Evolutionary conservation across 257 asterid species (phyloP), one percentile per base, ranked within the genome.

Genomic region (Solanum microdontum): DNA sequence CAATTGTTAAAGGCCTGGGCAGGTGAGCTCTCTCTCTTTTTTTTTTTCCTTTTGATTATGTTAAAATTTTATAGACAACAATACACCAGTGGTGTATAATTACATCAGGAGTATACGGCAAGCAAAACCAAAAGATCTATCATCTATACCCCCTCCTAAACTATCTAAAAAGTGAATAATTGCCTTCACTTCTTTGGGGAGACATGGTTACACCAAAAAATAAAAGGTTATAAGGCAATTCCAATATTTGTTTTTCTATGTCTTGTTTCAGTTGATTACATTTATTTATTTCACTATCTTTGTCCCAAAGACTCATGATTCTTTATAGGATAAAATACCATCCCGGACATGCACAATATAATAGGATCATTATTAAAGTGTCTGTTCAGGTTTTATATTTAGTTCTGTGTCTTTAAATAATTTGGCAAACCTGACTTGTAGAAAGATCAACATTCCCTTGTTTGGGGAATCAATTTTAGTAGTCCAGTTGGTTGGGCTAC

Each of bases 1-100:
- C 97, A 87, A 75, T 92, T 91, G 93, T 93, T 75, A 92, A 91
- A 89, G 97, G 95, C 77, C 86, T 97, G 92, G 87, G 91, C 91
- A 93, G 99, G 99, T 96, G 87, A 90, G 51, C 85, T 39, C 68
- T 33, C 30, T 30, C 30, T 30, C 30, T 30, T 2, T 17, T 13
- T 1, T 7, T 39, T 39, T 43, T 43, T 12, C 30, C 30, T 40
- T 12, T 45, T 45, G n/a, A 51, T 51, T 6, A 15, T 17, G 62
- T 51, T 5, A 0, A 51, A n/a, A 51, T 51, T 51, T 51, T 51
- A 51, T 51, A 51, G 62, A 51, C 62, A 51, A 51, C n/a, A 51
- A 51, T 51, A 51, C 62, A 2, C 62, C 9, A 17, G 6, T 51
- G 62, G 62, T 51, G 62, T 51, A 51, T 51, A 51, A 51, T 51